Evolutionary conservation across 257 asterid genomes (phyloP).

Genomic region (Fraxinus quadrangulata): DNA sequence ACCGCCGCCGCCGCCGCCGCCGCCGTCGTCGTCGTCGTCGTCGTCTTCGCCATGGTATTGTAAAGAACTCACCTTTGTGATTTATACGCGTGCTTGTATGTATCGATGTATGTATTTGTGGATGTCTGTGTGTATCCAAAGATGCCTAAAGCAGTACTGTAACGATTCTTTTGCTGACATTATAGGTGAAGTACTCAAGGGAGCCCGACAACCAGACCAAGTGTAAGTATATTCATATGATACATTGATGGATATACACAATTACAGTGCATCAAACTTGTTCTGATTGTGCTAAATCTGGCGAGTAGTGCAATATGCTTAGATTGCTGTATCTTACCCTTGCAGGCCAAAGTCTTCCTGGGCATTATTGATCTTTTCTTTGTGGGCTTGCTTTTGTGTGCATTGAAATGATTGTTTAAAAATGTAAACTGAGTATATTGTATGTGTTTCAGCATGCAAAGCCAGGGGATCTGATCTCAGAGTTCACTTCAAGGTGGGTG

Average conservation of each 20-base stretch:
- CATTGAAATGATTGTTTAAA: not conserved
- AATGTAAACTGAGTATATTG: not conserved
- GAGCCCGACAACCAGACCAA: slow-evolving; percentile 52
- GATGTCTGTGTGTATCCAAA: no score
- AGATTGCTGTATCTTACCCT: not conserved
- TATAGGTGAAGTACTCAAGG: slow-evolving; percentile 50
- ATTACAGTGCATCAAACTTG: not conserved
- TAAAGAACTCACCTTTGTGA: not conserved
- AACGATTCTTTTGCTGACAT: not conserved
- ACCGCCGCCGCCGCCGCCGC: no score
- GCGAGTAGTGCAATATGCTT: not conserved
- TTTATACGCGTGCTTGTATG: not conserved
- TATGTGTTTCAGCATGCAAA: slow-evolving; percentile 51
- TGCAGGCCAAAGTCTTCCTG: not conserved
- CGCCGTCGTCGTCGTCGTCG: no score
- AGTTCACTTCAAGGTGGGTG: slow-evolving; percentile 56
- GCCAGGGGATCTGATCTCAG: slow-evolving; percentile 60
- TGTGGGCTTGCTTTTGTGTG: not conserved
- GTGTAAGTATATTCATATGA: slow-evolving; percentile 24
- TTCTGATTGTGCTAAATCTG: not conserved
- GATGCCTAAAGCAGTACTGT: not conserved
- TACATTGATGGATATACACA: not conserved
- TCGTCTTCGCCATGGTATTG: not conserved
- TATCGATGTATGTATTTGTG: no score
- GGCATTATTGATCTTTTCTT: not conserved